Percentiles rank a stretch among this genome's conserved stretches.
These are phyloP conservation scores for Cocos nucifera DNA, from an alignment of 176 grass and related monocot species.

Conservation along the genomic window DNA sequence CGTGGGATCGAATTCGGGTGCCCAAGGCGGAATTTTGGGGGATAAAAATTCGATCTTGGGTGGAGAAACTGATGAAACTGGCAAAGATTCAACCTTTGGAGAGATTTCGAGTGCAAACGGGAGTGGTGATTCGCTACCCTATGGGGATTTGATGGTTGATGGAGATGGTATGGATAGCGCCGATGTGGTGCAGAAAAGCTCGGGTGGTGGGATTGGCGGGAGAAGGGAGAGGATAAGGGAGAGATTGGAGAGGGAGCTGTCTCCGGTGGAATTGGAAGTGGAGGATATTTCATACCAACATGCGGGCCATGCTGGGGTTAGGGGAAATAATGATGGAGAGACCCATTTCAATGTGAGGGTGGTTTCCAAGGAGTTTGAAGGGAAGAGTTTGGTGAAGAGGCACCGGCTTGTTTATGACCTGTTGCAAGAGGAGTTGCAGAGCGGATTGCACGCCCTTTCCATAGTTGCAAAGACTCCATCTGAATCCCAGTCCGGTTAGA, in stretches of 20 bases:
- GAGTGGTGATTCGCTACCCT: constrained; percentile 1
- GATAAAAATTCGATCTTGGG: constrained; percentile 7
- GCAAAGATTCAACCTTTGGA: constrained; percentile 1
- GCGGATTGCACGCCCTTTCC: constrained; percentile 75
- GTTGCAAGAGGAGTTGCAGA: constrained; percentile 71
- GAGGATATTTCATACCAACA: constrained; percentile 80
- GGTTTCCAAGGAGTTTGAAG: constrained; percentile 72
- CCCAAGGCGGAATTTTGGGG: background rate
- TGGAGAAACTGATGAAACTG: constrained; percentile 11
- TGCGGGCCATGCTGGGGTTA: constrained; percentile 57
- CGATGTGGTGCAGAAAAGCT: background rate
- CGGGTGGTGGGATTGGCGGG: constrained; percentile 22
- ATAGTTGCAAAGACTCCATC: constrained; percentile 84
- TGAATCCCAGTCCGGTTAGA: constrained; percentile 36
- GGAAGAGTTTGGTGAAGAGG: constrained; percentile 89
- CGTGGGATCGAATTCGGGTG: background rate
- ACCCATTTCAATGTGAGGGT: constrained; percentile 86
- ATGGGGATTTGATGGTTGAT: no score
- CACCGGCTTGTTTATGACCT: constrained; percentile 77
- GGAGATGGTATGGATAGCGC: background rate
- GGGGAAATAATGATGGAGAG: constrained; percentile 51
- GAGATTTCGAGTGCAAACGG: constrained; percentile 1
- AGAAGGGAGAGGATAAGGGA: constrained; percentile 61
- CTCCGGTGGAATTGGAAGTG: constrained; percentile 39
- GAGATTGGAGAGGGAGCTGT: constrained; percentile 35